Evolutionary conservation across 2,329 filamentous ascomycete genomes (phyloP).

Genomic region (Aureobasidium sp.): DNA sequence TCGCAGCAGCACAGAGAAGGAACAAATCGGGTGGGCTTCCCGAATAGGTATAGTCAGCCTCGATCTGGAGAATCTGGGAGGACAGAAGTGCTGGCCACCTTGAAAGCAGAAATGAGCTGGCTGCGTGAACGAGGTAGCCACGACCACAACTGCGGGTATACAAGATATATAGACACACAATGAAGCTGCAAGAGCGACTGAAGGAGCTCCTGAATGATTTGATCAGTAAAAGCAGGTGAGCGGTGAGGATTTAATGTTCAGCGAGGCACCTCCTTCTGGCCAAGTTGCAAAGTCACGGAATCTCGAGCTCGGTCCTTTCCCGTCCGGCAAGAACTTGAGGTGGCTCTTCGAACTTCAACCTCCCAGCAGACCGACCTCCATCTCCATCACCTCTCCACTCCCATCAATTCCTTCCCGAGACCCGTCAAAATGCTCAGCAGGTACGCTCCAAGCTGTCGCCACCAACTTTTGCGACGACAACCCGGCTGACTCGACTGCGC

Average conservation of each 20-base stretch:
- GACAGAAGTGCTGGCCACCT: conserved; percentile 12
- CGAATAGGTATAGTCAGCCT: conserved; percentile 2
- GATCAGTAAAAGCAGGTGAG: neutral
- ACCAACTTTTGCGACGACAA: conserved; percentile 18
- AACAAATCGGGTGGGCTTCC: conserved; percentile 8
- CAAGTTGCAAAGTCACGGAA: conserved; percentile 16
- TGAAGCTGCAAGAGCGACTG: neutral
- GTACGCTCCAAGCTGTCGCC: conserved; percentile 45
- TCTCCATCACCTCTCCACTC: conserved; percentile 19
- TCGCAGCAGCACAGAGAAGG: conserved; percentile 12
- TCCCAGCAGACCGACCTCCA: conserved; percentile 16
- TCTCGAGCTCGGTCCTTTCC: conserved; percentile 16
- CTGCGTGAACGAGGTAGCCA: neutral
- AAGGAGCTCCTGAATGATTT: neutral
- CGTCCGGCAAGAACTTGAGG: conserved; percentile 16
- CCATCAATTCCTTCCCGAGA: conserved; percentile 37
- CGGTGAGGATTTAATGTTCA: conserved; percentile 1
- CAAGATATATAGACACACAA: neutral
- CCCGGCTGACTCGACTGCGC: conserved; percentile 33
- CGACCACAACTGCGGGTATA: neutral
- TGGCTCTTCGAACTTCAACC: conserved; percentile 16
- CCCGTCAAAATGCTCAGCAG: conserved; percentile 78
- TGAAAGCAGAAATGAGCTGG: neutral
- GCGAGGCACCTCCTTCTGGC: neutral
- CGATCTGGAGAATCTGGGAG: neutral